These are phyloP conservation scores for Tanozyma kutaoensis DNA, from an alignment of 805 yeast genomes.

Conservation along the genomic window DNA sequence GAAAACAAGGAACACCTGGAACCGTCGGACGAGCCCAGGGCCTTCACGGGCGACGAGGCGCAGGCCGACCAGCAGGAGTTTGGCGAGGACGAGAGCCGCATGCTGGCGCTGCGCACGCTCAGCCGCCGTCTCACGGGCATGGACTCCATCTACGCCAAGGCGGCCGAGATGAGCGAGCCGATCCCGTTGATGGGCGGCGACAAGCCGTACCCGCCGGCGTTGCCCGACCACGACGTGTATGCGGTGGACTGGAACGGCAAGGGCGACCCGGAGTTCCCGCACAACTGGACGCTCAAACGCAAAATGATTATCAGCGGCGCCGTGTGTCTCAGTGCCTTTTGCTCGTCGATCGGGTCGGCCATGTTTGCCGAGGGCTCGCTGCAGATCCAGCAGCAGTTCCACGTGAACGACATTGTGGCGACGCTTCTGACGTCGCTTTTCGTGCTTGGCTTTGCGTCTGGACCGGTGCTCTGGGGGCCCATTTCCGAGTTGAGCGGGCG, in stretches of 20 bases:
- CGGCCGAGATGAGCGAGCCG: background rate
- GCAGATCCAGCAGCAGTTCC: background rate
- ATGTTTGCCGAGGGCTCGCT: background rate
- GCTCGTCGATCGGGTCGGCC: constrained; percentile 1
- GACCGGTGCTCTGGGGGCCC: constrained; percentile 4
- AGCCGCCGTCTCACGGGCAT: constrained; percentile 13
- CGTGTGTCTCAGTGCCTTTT: constrained; percentile 7
- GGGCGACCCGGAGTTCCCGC: background rate
- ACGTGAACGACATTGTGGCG: background rate
- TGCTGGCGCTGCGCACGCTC: too few relatives aligned
- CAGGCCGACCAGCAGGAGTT: too few relatives aligned
- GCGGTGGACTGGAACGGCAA: background rate
- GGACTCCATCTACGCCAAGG: constrained; percentile 10
- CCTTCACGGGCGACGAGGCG: too few relatives aligned
- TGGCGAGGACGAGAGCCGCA: too few relatives aligned
- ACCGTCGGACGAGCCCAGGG: too few relatives aligned
- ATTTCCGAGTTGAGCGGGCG: constrained; percentile 15
- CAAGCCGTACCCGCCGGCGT: background rate
- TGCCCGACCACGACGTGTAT: background rate
- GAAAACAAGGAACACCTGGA: too few relatives aligned
- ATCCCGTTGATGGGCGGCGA: background rate
- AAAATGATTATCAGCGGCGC: background rate
- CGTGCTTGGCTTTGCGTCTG: background rate
- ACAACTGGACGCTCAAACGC: background rate
- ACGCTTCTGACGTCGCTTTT: background rate